phyloP scores from a whole-genome alignment of 1,139 yeast genomes.

The Spathaspora sp. region DNA sequence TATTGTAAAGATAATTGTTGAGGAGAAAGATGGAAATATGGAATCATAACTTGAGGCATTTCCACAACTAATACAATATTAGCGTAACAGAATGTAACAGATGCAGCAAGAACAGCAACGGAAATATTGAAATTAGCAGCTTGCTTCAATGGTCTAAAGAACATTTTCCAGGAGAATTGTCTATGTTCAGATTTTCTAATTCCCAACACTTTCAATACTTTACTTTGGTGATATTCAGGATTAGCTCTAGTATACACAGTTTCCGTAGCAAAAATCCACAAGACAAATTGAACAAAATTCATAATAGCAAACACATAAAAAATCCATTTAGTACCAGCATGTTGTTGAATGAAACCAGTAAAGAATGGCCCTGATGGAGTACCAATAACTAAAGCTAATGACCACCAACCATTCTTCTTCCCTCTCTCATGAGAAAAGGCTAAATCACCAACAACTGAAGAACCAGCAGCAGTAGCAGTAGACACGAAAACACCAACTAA shows the following conservation, averaged over 20 bases:
- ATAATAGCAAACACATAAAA: conserved; percentile 16
- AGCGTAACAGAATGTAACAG: conserved; percentile 23
- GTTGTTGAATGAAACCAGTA: conserved; percentile 16
- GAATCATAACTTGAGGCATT: conserved; percentile 23
- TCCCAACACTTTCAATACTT: conserved; percentile 8
- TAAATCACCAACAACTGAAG: conserved; percentile 16
- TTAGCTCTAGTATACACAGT: conserved; percentile 13
- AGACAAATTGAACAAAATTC: conserved; percentile 14
- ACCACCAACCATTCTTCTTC: conserved; percentile 20
- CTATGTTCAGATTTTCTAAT: conserved; percentile 8
- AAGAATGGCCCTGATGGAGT: conserved; percentile 18
- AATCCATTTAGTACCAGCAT: conserved; percentile 16
- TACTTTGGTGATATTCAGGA: conserved; percentile 4
- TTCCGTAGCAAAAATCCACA: conserved; percentile 14
- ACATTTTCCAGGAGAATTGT: conserved; percentile 9
- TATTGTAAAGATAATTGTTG: conserved; percentile 24
- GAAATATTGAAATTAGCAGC: conserved; percentile 13
- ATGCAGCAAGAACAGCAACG: conserved; percentile 19
- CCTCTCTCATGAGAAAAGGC: conserved; percentile 18
- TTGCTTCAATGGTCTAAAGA: conserved; percentile 16
- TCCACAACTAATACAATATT: conserved; percentile 24
- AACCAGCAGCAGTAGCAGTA: conserved; percentile 18
- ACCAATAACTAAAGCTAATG: conserved; percentile 16
- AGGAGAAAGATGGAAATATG: conserved; percentile 19
- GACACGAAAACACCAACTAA: conserved; percentile 15